Evolutionary conservation across 352 stramenopile species (phyloP), one percentile per base, ranked within the genome.

Genomic region (Phytophthora vignae): DNA sequence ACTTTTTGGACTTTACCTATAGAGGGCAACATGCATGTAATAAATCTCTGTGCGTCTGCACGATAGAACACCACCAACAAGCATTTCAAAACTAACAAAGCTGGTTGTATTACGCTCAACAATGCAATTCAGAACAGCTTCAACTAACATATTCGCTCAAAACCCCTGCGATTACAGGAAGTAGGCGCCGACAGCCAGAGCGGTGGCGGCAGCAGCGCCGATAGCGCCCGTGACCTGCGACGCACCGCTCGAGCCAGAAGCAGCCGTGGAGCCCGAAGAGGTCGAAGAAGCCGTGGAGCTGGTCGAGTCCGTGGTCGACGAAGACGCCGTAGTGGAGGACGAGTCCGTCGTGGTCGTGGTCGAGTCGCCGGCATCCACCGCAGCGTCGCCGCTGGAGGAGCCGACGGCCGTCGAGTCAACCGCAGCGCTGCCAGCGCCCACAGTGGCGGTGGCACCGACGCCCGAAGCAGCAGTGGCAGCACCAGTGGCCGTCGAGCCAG

Each of bases 131-230:
- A 44, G 21, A 14, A 4, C 25, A 55, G 42, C 15, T 55, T 27
- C 42, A 7, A n/a, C 14, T n/a, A 10, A 21, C 42, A 49, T 49
- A 49, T 0, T n/a, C 4, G 33, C 10, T 40, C 33, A 2, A 40
- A 1, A 40, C 17, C 8, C 44, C 9, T 33, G 40, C 19, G 29
- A 25, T 69, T 70, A 77, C 59, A 77, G 40, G 55, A 77, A 77
- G 64, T 77, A 77, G 7, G 70, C 65, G n/a, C 70, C 62, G 12
- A 78, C 67, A 9, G 71, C 67, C 44, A 78, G 50, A 29, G 67
- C 48, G 2, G 71, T 60, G 6, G 62, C 71, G 2, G 61, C 62
- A 12, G 62, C 71, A 22, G 60, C 58, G 1, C 67, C 71, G 67
- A 78, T 67, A 2, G 71, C 63, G 10, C 63, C 63, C 3, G 63